phyloP scores from a whole-genome alignment of 495 filamentous ascomycete species.

The Penicilliopsis zonata region DNA sequence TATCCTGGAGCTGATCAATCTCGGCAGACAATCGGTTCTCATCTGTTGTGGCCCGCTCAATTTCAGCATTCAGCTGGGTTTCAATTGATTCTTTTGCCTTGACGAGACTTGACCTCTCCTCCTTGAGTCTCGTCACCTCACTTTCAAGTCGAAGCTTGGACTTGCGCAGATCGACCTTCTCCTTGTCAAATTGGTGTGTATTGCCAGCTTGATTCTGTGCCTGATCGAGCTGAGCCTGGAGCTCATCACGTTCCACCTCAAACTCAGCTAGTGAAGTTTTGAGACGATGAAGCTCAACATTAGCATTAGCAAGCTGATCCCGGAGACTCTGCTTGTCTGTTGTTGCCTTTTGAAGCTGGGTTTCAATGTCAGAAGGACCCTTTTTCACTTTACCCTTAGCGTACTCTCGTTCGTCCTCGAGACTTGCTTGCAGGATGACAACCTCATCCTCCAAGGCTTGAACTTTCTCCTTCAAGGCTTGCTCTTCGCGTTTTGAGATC shows the following conservation, averaged over 20 bases:
- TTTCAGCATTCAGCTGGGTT: constrained; percentile 39
- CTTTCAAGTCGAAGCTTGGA: constrained; percentile 45
- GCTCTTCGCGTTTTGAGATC: constrained; percentile 50
- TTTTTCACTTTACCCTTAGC: constrained; percentile 43
- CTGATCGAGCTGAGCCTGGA: constrained; percentile 43
- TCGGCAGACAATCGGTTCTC: constrained; percentile 46
- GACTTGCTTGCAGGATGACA: constrained; percentile 56
- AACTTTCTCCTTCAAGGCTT: constrained; percentile 51
- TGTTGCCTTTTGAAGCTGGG: constrained; percentile 34
- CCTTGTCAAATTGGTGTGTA: constrained; percentile 45
- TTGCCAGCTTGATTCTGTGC: constrained; percentile 37
- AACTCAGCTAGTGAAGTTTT: constrained; percentile 37
- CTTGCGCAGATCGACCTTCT: constrained; percentile 49
- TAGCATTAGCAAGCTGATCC: constrained; percentile 48
- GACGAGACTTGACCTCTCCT: constrained; percentile 39
- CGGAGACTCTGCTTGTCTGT: constrained; percentile 50
- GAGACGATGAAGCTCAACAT: constrained; percentile 48
- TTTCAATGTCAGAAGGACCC: constrained; percentile 32
- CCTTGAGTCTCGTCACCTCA: constrained; percentile 44
- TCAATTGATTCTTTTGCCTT: constrained; percentile 42
- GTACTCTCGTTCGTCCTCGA: constrained; percentile 64
- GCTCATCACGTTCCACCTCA: constrained; percentile 52
- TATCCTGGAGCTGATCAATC: constrained; percentile 43
- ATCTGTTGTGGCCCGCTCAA: constrained; percentile 43
- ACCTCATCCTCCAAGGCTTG: constrained; percentile 73